phyloP scores from a whole-genome alignment of 495 filamentous ascomycete genomes.

The Talaromyces liani region DNA sequence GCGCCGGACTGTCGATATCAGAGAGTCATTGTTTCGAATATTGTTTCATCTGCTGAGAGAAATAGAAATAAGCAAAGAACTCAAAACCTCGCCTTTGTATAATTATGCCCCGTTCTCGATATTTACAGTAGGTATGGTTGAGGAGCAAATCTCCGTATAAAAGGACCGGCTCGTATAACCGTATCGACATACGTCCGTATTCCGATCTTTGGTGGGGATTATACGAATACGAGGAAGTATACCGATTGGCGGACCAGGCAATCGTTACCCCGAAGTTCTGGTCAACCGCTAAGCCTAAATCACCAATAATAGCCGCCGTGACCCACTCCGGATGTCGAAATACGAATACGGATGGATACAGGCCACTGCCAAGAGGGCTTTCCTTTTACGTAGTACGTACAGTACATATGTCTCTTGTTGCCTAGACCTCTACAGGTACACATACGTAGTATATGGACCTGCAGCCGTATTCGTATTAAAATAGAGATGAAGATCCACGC shows the following conservation, averaged over 20 bases:
- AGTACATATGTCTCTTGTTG: too few relatives aligned
- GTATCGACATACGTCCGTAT: neutral
- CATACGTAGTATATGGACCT: too few relatives aligned
- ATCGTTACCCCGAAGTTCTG: neutral
- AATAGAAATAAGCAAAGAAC: constrained; percentile 1
- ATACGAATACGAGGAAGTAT: neutral
- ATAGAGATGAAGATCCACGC: neutral
- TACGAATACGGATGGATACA: too few relatives aligned
- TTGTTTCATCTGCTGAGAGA: neutral
- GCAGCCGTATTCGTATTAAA: too few relatives aligned
- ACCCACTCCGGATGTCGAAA: neutral
- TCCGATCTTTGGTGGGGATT: too few relatives aligned
- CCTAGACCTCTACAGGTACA: too few relatives aligned
- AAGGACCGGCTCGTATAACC: neutral
- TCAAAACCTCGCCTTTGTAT: neutral
- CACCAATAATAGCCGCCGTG: neutral
- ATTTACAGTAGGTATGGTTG: too few relatives aligned
- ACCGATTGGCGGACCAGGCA: neutral
- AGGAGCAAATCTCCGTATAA: neutral
- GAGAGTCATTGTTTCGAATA: neutral
- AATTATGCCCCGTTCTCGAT: too few relatives aligned
- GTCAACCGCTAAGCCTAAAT: neutral
- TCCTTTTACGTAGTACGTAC: too few relatives aligned
- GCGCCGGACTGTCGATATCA: neutral
- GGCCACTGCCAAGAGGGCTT: too few relatives aligned